These are phyloP conservation scores for Ophiostoma ips DNA, from an alignment of 2,329 filamentous ascomycete species.

Conservation along the genomic window DNA sequence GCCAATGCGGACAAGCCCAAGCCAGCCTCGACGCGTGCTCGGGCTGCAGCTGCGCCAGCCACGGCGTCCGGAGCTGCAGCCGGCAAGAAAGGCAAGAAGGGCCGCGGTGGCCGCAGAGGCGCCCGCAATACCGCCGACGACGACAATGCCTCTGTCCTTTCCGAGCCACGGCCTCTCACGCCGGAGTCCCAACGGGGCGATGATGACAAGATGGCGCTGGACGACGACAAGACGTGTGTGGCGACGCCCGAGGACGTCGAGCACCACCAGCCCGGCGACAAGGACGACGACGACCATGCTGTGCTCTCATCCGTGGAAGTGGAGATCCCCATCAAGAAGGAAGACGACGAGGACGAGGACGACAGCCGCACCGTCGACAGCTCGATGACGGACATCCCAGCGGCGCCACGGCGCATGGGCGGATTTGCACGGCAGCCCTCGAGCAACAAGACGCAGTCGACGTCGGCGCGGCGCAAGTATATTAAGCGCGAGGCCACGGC, in stretches of 20 bases:
- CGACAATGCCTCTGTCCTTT: slow-evolving; percentile 21
- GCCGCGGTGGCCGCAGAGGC: slow-evolving; percentile 21
- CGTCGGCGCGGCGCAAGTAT: slow-evolving; percentile 76
- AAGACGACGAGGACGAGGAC: slow-evolving; percentile 29
- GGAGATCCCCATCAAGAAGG: slow-evolving; percentile 28
- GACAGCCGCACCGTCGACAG: slow-evolving; percentile 16
- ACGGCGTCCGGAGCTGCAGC: slow-evolving; percentile 6
- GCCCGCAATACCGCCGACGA: slow-evolving; percentile 23
- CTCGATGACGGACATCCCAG: slow-evolving; percentile 15
- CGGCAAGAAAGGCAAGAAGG: slow-evolving; percentile 16
- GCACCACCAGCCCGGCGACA: slow-evolving; percentile 10
- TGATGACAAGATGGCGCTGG: slow-evolving; percentile 16
- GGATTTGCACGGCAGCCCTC: slow-evolving; percentile 37
- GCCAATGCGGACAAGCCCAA: slow-evolving; percentile 43
- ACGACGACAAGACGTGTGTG: slow-evolving; percentile 12
- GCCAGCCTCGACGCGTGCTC: slow-evolving; percentile 23
- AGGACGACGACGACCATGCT: slow-evolving; percentile 24
- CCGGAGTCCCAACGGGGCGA: slow-evolving; percentile 34
- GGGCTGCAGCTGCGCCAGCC: slow-evolving; percentile 17
- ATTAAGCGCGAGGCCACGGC: slow-evolving; percentile 66
- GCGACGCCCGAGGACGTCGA: slow-evolving; percentile 6
- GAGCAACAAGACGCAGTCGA: slow-evolving; percentile 50
- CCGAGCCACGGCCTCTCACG: slow-evolving; percentile 42
- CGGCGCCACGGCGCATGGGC: slow-evolving; percentile 31
- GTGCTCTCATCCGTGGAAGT: slow-evolving; percentile 35